Base-by-base conservation (phyloP, 2,329 filamentous ascomycete genomes). In the Nigrospora sphaerica region DNA sequence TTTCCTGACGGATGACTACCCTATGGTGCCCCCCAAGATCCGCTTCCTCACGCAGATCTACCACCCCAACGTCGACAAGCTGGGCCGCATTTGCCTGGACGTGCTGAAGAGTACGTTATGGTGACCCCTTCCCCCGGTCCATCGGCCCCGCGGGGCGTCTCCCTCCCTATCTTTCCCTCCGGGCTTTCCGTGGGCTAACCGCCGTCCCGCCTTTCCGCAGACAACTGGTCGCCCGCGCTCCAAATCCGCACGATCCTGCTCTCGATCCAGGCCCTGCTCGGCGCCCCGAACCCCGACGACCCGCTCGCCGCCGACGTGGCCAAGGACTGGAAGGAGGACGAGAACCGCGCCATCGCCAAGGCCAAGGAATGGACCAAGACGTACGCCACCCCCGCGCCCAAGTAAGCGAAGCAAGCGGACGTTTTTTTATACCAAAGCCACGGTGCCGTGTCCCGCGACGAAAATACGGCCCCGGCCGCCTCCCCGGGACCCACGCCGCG, bases 11-110 rank as follows among this genome's bases (percentile, higher is more conserved):
- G 93, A 98, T 62, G 93, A 98, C 72, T 98, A 98, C 66, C 93
- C 93, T 37, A 98, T 98, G 93, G 95, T 90, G 32, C 92, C 93
- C 45, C 93, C 93, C 39, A 96, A 96, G 76, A 96, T 98, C 62
- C 88, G 93, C 46, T 98, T 98, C 70, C 77, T 98, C 44, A 98
- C 95, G 58, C 96, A 95, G 72, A 97, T 98, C 67, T 98, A 97
- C 70, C 95, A 98, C 67, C 93, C 93, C 44, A 98, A 98, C 66
- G 96, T 98, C 57, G 93, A 98, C 67, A 95, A 95, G 70, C 81
- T 98, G 2, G 93, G 93, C 50, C 86, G 93, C 50, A 98, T 98
- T 69, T 98, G 95, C 64, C 73, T 98, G 42, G 93, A 98, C 64
- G 93, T 98, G 32, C 72, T 98, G 48, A 98, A 98, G 76, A 95